Base-by-base conservation (phyloP, 345 rosid species). In the Gynandropsis gynandra region DNA sequence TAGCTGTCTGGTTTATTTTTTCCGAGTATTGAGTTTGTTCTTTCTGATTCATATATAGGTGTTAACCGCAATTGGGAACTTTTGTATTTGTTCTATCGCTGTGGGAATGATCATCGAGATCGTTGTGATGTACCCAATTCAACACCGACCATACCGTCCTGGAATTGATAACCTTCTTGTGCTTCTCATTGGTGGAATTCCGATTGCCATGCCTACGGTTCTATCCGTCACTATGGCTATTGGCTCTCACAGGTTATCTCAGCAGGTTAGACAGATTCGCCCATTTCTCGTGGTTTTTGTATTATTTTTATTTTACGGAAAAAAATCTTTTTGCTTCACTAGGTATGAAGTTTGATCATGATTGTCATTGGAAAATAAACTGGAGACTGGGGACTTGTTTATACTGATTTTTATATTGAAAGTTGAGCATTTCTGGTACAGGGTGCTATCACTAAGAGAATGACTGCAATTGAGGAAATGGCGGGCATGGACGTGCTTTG, bases 401-500 rank as follows among this genome's bases (percentile, higher is more conserved):
- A 10, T n/a, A n/a, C n/a, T n/a, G n/a, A n/a, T n/a, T n/a, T n/a
- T n/a, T n/a, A n/a, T 15, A 29, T 58, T 33, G 47, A 34, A 37
- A 36, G 16, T 17, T 54, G 47, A 47, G 62, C 11, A 20, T 13
- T 43, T 52, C 45, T 60, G 57, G 69, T 47, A 4, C 73, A 89
- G 97, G 97, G 98, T 54, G 98, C 98, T 46, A 92, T 92, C 65
- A 92, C 98, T 5, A 92, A 92, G 81, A 82, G 97, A 74, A 92
- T 92, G 98, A 92, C 98, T 42, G 97, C 96, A 18, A 92, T 92
- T 42, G 98, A 92, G 67, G 98, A 87, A 73, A 92, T 92, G 98
- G 98, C 98, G 12, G 98, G 96, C 69, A 90, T 90, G 98, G 98
- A 90, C 60, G 98, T 90, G 61, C 95, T 90, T 60, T 87, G 97